Conservation (phyloP, 2,329 filamentous ascomycete species). For the Nemania sp. region DNA sequence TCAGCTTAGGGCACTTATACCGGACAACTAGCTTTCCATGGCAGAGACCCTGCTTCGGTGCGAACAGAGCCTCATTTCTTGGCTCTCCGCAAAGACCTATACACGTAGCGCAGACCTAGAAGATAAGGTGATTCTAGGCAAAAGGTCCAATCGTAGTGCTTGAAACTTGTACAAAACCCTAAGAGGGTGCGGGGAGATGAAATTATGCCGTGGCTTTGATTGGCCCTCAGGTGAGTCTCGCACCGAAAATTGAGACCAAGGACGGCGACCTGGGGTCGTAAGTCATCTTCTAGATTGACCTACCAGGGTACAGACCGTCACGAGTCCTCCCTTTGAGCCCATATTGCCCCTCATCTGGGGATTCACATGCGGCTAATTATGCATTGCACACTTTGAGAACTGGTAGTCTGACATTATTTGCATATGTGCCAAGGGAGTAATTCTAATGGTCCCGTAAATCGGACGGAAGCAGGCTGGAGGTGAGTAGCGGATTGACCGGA, state of each 20-base stretch:
- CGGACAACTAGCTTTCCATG: not conserved
- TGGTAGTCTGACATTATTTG: constrained; percentile 2
- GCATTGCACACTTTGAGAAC: constrained; percentile 8
- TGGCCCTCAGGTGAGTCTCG: constrained; percentile 1
- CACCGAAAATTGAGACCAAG: not conserved
- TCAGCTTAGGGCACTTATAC: constrained; percentile 18
- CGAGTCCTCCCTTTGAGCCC: constrained; percentile 11
- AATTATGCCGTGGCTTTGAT: constrained; percentile 7
- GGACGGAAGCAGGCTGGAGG: constrained; percentile 9
- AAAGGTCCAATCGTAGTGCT: constrained; percentile 7
- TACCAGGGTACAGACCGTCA: not conserved
- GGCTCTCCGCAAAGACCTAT: constrained; percentile 13
- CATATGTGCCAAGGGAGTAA: constrained; percentile 3
- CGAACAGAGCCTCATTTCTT: constrained; percentile 27
- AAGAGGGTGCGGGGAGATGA: constrained; percentile 20
- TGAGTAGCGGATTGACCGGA: constrained; percentile 14
- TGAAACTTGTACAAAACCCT: not conserved
- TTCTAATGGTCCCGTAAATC: not conserved
- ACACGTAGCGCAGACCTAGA: constrained; percentile 26
- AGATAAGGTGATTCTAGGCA: not conserved
- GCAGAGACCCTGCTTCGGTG: not conserved
- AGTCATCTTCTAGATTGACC: constrained; percentile 3
- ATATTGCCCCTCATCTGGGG: not conserved
- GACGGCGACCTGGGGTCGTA: not conserved
- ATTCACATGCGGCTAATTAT: constrained; percentile 12